Base-by-base conservation (phyloP, 1,284 basidiomycete genomes). In the Ustilago cynodontis region DNA sequence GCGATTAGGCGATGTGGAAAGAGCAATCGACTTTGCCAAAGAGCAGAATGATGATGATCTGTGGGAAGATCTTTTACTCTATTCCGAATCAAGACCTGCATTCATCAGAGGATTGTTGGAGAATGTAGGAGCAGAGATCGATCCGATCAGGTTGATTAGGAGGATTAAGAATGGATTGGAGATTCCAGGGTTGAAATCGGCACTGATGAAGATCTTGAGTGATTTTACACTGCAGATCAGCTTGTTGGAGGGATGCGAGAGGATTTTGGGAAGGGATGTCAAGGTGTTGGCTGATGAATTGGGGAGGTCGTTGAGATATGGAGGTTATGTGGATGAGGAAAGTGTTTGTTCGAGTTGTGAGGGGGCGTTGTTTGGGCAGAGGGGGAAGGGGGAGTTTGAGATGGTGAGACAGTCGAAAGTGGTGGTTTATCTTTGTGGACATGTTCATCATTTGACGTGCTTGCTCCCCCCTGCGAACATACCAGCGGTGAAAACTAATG, bases 11-110 rank as follows among this genome's bases (percentile, higher is more conserved):
- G 95, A 99, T 84, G 97, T 99, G 1, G 90, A 94, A 76, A 88
- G 94, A 61, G 95, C 96, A 0, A 98, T 99, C 80, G 95, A 98
- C 70, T 99, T 99, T 84, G 96, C 95, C 0, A 96, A 96, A 83
- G 95, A 98, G 86, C 96, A 98, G 86, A 93, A 92, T 66, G 97
- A 99, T 80, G 92, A 95, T 75, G 97, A 99, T 86, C 90, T 99
- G 0, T 99, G 97, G 97, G 96, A 98, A 82, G 95, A 98, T 85
- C 89, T 99, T 13, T 88, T 99, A 22, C 91, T 90, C 68, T 98
- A 99, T 83, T 96, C 96, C 0, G 96, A 98, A 86, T 94, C 93
- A 18, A 89, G 94, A 66, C 97, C 96, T 45, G 93, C 91, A 0
- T 99, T 99, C 88, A 98, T 99, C 58, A 92, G 95, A 3, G 96